A percentile compares a stretch with the other conserved stretches of the same genome.
phyloP scores from a whole-genome alignment of 2,329 filamentous ascomycete genomes.

The Fusarium penzigii region DNA sequence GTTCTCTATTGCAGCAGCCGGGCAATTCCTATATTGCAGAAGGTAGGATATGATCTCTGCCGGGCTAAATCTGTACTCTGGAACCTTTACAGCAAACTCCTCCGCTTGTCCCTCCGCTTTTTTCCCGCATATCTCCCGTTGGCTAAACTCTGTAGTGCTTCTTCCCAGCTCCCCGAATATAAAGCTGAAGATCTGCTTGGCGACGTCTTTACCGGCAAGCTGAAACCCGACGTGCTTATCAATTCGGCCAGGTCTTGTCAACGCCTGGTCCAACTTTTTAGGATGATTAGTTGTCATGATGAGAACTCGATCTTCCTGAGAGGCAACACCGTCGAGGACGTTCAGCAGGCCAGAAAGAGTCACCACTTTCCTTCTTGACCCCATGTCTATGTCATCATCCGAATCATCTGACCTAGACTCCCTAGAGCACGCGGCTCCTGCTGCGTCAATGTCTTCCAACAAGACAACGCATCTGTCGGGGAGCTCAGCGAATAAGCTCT shows the following conservation, averaged over 20 bases:
- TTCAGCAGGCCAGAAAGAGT: slow-evolving; percentile 26
- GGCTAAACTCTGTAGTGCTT: neutral
- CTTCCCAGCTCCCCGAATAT: slow-evolving; percentile 8
- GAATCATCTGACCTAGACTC: slow-evolving; percentile 10
- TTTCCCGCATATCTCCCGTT: neutral
- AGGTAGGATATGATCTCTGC: slow-evolving; percentile 43
- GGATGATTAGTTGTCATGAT: slow-evolving; percentile 30
- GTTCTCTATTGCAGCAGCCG: slow-evolving; percentile 7
- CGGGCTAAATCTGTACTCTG: slow-evolving; percentile 49
- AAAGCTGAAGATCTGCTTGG: slow-evolving; percentile 7
- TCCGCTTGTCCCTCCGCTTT: slow-evolving; percentile 1
- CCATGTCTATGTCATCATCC: slow-evolving; percentile 6
- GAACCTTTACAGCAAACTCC: slow-evolving; percentile 46
- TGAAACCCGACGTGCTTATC: slow-evolving; percentile 54
- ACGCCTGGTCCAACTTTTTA: slow-evolving; percentile 22
- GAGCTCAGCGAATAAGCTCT: slow-evolving; percentile 33
- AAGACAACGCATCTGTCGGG: slow-evolving; percentile 39
- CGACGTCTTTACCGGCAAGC: slow-evolving; percentile 3
- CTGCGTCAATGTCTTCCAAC: slow-evolving; percentile 42
- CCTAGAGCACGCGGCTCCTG: slow-evolving; percentile 12
- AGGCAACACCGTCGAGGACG: slow-evolving; percentile 22
- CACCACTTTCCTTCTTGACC: slow-evolving; percentile 5
- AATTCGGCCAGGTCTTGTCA: slow-evolving; percentile 45
- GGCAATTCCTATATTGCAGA: slow-evolving; percentile 1
- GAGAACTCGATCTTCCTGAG: slow-evolving; percentile 21